Conservation (phyloP, 108 stramenopile genomes). For the Phaeodactylum tricornutum region DNA sequence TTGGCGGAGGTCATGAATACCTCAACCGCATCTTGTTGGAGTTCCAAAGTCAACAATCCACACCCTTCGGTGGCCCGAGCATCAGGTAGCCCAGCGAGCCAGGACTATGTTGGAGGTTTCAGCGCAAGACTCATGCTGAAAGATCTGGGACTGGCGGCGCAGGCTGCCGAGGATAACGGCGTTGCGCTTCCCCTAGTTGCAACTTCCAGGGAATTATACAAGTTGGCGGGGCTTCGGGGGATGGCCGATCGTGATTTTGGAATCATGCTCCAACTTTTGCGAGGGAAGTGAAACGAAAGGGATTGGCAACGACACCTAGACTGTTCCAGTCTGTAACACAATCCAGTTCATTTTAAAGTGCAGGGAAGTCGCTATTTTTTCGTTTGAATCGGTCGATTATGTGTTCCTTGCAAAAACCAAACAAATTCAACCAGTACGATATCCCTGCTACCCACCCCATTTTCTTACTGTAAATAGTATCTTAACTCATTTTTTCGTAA, state of each 20-base stretch:
- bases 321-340: no score
- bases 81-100: constrained; percentile 47
- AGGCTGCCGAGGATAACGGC: constrained; percentile 40
- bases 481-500: no score
- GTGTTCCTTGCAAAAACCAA: no score
- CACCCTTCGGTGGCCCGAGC: constrained; percentile 47
- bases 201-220: constrained; percentile 49
- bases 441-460: no score
- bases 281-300: constrained; percentile 7
- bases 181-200: constrained; percentile 51
- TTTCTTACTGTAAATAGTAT: no score
- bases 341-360: no score
- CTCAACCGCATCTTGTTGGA: constrained; percentile 91
- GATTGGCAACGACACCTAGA: no score
- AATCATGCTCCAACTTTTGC: constrained; percentile 52
- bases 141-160: constrained; percentile 70
- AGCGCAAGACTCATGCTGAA: constrained; percentile 77
- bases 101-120: constrained; percentile 68
- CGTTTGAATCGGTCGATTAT: no score
- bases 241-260: constrained; percentile 67
- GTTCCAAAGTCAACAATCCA: constrained; percentile 89
- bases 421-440: no score
- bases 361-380: no score
- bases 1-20: constrained; percentile 87
- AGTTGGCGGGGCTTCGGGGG: constrained; percentile 35